Evolutionary conservation across 306 rosid species (phyloP).

Genomic region (Quercus alba): DNA sequence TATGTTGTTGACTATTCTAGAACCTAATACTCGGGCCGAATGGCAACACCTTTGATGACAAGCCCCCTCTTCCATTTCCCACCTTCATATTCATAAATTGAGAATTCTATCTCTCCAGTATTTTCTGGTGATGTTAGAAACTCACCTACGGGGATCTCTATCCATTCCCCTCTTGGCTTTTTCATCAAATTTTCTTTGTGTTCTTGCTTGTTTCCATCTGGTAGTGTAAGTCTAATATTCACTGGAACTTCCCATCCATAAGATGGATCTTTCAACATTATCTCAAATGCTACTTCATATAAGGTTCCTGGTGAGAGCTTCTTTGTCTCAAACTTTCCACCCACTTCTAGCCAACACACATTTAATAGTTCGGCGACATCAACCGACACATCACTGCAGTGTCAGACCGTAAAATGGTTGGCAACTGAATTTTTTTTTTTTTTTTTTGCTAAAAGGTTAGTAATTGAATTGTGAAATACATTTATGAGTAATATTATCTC

Average conservation of each 20-base stretch:
- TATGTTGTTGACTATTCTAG: neutral
- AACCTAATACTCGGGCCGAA: constrained; percentile 43
- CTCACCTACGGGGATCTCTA: constrained; percentile 56
- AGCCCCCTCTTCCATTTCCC: constrained; percentile 74
- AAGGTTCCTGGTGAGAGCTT: constrained; percentile 53
- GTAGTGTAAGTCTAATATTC: constrained; percentile 49
- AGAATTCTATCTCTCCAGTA: constrained; percentile 43
- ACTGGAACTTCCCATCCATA: constrained; percentile 70
- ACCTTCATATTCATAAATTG: constrained; percentile 50
- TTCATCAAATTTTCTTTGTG: constrained; percentile 30
- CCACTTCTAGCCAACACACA: constrained; percentile 76
- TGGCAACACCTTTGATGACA: constrained; percentile 49
- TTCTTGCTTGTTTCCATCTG: constrained; percentile 50
- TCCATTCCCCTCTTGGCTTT: constrained; percentile 38
- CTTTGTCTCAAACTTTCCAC: constrained; percentile 55
- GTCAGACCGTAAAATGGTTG: neutral
- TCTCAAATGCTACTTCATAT: constrained; percentile 47
- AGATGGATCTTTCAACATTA: constrained; percentile 51
- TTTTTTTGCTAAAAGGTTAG: too few relatives aligned
- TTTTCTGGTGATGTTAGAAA: constrained; percentile 34
- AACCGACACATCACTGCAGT: constrained; percentile 41
- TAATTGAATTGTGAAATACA: neutral
- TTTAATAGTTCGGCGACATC: constrained; percentile 52
- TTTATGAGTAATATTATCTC: neutral
- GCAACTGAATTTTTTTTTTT: neutral